Evolutionary conservation across 768 basidiomycete genomes (phyloP).

Genomic region (Boletus tylopilopsis): DNA sequence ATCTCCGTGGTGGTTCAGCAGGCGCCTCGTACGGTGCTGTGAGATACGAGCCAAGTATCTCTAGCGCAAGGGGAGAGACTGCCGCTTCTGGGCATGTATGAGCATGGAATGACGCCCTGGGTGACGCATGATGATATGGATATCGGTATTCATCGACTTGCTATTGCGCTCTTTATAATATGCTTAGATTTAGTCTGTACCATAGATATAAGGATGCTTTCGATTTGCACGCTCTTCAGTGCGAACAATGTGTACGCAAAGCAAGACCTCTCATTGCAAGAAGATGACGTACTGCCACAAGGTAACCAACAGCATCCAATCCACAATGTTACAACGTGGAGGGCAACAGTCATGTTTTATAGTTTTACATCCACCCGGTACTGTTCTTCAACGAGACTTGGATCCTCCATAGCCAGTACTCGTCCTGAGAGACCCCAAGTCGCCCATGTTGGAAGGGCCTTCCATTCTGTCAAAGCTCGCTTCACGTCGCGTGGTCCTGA

Average conservation of each 20-base stretch:
- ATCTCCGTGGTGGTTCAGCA: slow-evolving; percentile 34
- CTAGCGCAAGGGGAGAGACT: slow-evolving; percentile 5
- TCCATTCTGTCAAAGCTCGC: slow-evolving; percentile 52
- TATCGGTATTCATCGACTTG: slow-evolving; percentile 18
- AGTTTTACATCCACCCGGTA: not conserved
- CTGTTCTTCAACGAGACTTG: slow-evolving; percentile 50
- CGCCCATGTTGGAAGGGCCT: slow-evolving; percentile 66
- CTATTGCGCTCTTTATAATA: no score
- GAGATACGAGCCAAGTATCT: slow-evolving; percentile 4
- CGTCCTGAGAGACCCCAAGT: slow-evolving; percentile 64
- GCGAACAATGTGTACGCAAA: no score
- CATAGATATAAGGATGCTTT: not conserved
- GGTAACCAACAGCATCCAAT: not conserved
- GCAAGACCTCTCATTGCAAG: not conserved
- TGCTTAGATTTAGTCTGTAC: no score
- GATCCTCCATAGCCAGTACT: slow-evolving; percentile 83
- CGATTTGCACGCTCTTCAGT: no score
- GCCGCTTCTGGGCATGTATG: slow-evolving; percentile 3
- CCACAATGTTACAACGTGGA: not conserved
- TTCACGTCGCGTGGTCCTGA: slow-evolving; percentile 26
- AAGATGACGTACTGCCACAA: not conserved
- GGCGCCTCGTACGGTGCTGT: slow-evolving; percentile 17
- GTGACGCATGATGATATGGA: not conserved
- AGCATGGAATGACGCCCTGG: not conserved
- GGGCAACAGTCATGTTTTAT: not conserved